phyloP scores from a whole-genome alignment of 106 monocot genomes.

The Dioscorea zingiberensis region DNA sequence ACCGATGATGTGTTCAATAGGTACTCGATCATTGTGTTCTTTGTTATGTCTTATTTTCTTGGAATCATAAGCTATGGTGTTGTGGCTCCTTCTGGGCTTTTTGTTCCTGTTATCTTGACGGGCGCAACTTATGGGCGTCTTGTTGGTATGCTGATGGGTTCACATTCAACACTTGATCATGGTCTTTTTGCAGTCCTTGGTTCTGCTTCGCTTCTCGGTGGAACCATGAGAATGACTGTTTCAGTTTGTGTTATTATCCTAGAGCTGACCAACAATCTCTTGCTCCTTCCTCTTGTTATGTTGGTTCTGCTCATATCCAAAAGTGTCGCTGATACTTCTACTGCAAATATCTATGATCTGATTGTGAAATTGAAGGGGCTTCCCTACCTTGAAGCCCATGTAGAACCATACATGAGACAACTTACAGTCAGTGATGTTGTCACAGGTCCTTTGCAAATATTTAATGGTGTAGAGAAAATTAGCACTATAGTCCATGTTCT shows the following conservation, averaged over 20 bases:
- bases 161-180: slow-evolving; percentile 56
- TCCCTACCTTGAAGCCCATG: slow-evolving; percentile 53
- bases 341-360: slow-evolving; percentile 43
- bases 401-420: slow-evolving; percentile 39
- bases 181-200: slow-evolving; percentile 84
- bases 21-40: slow-evolving; percentile 51
- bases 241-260: slow-evolving; percentile 71
- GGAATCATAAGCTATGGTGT: slow-evolving; percentile 86
- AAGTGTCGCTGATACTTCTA: slow-evolving; percentile 49
- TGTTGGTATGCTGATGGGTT: slow-evolving; percentile 56
- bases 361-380: slow-evolving; percentile 50
- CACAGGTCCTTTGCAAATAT: slow-evolving; percentile 35
- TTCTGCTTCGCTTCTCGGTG: slow-evolving; percentile 69
- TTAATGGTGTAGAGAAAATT: slow-evolving; percentile 47
- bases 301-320: slow-evolving; percentile 81
- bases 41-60: slow-evolving; percentile 60
- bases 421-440: slow-evolving; percentile 44
- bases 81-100: slow-evolving; percentile 73
- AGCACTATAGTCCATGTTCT: slow-evolving; percentile 41
- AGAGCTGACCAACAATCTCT: slow-evolving; percentile 77
- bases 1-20: slow-evolving; percentile 52
- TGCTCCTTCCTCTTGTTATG: slow-evolving; percentile 89
- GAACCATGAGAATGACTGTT: slow-evolving; percentile 85
- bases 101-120: slow-evolving; percentile 81
- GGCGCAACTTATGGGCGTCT: slow-evolving; percentile 84